Base-by-base conservation (phyloP, 164 flowering plant genomes). In the Piper betle region DNA sequence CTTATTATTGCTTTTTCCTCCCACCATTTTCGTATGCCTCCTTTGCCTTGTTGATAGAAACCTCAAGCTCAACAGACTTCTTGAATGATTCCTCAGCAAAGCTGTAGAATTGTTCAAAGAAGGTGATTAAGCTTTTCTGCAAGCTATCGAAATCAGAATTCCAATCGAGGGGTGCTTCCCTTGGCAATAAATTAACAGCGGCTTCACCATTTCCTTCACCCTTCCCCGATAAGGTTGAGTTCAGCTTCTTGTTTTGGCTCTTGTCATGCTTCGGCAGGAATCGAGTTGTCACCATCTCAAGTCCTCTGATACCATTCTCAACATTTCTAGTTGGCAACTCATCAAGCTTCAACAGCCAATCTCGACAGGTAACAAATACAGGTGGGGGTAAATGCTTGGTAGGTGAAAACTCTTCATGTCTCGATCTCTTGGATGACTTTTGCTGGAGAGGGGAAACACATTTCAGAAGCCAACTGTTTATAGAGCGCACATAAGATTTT, bases 221-320 rank as follows among this genome's bases (percentile, higher is more conserved):
- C 65, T 73, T 68, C 73, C 73, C 70, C 68, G 75, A 52, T 8
- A 71, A 54, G 33, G 63, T 55, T 18, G 63, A 50, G 38, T 62
- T 68, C 17, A 25, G 50, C 52, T 60, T 72, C 79, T 76, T 87
- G 38, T 78, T 75, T 18, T 72, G 81, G 57, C 65, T 71, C 67
- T 82, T 87, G 52, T 89, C 98, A 68, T 86, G 90, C 4, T 60
- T 80, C 1, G 98, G 98, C 61, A 86, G 57, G 66, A 82, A 78
- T 20, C 68, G 74, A 19, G 75, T 62, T 38, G 81, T 76, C 54
- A 83, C 90, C 3, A 77, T 63, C 8, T 78, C 82, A 59, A 93
- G 70, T 39, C 54, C 70, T 72, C 84, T 89, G 1, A 82, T 73
- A 19, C 92, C 75, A 42, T 80, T 84, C n/a, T 72, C 66, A 16